phyloP scores from a whole-genome alignment of 768 basidiomycete genomes.

The Pisolithus orientalis region DNA sequence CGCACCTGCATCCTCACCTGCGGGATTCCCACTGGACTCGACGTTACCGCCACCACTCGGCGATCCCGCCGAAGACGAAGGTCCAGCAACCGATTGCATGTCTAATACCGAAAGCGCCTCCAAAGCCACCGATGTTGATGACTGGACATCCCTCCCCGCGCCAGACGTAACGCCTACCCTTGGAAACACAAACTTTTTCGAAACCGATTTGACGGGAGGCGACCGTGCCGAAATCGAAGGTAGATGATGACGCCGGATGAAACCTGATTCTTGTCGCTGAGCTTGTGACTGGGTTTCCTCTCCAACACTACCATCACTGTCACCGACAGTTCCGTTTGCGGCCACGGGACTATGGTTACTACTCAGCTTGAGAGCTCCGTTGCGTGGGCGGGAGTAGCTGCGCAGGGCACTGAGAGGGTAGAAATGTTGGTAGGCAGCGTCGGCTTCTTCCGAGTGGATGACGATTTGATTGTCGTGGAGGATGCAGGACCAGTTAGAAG shows the following conservation, averaged over 20 bases:
- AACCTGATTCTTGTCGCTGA: slow-evolving; percentile 1
- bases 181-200: slow-evolving; percentile 51
- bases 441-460: slow-evolving; percentile 67
- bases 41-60: neutral
- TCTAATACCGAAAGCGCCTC: too few species aligned
- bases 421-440: slow-evolving; percentile 61
- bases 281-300: neutral
- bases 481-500: slow-evolving; percentile 76
- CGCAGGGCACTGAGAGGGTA: slow-evolving; percentile 45
- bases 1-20: slow-evolving; percentile 14
- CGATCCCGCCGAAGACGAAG: neutral
- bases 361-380: slow-evolving; percentile 11
- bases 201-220: slow-evolving; percentile 39
- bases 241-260: slow-evolving; percentile 20
- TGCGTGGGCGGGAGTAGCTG: slow-evolving; percentile 21
- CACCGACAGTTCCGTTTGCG: neutral
- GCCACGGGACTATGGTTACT: slow-evolving; percentile 2
- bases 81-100: neutral
- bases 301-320: too few species aligned
- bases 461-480: slow-evolving; percentile 61
- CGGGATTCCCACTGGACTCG: slow-evolving; percentile 5
- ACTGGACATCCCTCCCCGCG: neutral
- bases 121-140: too few species aligned
- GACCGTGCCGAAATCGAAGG: slow-evolving; percentile 40
- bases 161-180: neutral